Evolutionary conservation across 768 basidiomycete species (phyloP).

Genomic region (Saitozyma sp.): DNA sequence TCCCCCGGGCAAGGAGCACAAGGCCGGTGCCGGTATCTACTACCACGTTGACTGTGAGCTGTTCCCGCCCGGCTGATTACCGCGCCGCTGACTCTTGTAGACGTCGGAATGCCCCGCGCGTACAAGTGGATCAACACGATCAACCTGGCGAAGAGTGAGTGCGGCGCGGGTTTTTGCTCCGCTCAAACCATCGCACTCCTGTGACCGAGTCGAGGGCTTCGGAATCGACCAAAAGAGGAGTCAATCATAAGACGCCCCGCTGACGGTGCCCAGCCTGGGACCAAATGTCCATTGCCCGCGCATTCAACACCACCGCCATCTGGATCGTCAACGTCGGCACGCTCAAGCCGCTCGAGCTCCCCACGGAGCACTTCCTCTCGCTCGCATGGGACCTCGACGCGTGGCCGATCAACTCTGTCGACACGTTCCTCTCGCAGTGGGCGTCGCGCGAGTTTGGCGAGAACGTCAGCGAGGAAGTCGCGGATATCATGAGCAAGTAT

Average conservation of each 20-base stretch:
- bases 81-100: conserved; percentile 49
- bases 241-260: neutral
- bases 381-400: conserved; percentile 64
- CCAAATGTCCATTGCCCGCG: conserved; percentile 68
- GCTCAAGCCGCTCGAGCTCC: conserved; percentile 70
- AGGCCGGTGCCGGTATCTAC: conserved; percentile 69
- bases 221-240: no score
- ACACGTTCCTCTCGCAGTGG: conserved; percentile 62
- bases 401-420: conserved; percentile 62
- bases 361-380: conserved; percentile 68
- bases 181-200: no score
- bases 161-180: no score
- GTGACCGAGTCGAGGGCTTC: no score
- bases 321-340: conserved; percentile 78
- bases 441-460: conserved; percentile 67
- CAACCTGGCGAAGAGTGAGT: conserved; percentile 54
- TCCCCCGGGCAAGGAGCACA: conserved; percentile 59
- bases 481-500: conserved; percentile 57
- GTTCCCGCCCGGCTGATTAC: neutral
- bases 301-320: conserved; percentile 62
- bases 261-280: conserved; percentile 62
- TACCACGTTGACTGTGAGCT: conserved; percentile 59
- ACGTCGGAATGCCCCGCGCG: conserved; percentile 65
- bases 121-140: conserved; percentile 69
- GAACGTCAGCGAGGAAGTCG: conserved; percentile 54